Evolutionary conservation across 257 asterid genomes (phyloP).

Genomic region (Vinca minor): DNA sequence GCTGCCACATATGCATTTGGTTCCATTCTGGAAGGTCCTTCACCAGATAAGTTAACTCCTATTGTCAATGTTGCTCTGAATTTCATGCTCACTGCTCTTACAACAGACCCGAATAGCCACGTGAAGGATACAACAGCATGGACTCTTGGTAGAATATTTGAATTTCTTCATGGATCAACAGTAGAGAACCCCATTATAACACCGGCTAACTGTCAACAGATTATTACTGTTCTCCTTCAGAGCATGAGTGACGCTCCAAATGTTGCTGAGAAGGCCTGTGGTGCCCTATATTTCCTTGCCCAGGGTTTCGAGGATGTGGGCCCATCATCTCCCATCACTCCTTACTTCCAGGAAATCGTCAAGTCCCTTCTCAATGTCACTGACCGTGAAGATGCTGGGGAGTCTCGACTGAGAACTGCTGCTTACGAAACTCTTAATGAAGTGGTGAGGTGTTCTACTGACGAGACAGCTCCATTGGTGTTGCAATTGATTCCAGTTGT

Average conservation of each 20-base stretch:
- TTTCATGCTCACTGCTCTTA: slow-evolving; percentile 52
- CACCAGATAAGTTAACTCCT: slow-evolving; percentile 42
- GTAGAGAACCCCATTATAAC: slow-evolving; percentile 24
- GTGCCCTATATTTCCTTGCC: slow-evolving; percentile 26
- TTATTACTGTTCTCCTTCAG: slow-evolving; percentile 23
- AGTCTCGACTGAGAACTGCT: slow-evolving; percentile 22
- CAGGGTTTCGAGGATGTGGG: slow-evolving; percentile 24
- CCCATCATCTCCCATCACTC: slow-evolving; percentile 20
- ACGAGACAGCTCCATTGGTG: slow-evolving; percentile 23
- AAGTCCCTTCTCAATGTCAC: slow-evolving; percentile 25
- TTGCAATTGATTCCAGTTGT: slow-evolving; percentile 18
- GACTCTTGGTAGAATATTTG: slow-evolving; percentile 53
- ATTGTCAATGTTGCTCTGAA: slow-evolving; percentile 46
- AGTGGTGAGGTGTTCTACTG: slow-evolving; percentile 25
- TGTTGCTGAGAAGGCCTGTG: slow-evolving; percentile 26
- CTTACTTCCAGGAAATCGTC: slow-evolving; percentile 23
- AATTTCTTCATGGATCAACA: slow-evolving; percentile 46
- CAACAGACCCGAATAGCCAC: slow-evolving; percentile 48
- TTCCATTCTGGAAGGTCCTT: slow-evolving; percentile 53
- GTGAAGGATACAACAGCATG: slow-evolving; percentile 61
- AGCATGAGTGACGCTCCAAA: slow-evolving; percentile 25
- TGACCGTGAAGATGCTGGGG: slow-evolving; percentile 25
- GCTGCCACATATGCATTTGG: slow-evolving; percentile 63
- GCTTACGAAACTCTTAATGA: slow-evolving; percentile 27
- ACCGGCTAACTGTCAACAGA: slow-evolving; percentile 25